Percentiles rank a stretch among this genome's conserved stretches.
Conservation (phyloP, 805 yeast genomes). For the Lipomyces yamanashiensis region DNA sequence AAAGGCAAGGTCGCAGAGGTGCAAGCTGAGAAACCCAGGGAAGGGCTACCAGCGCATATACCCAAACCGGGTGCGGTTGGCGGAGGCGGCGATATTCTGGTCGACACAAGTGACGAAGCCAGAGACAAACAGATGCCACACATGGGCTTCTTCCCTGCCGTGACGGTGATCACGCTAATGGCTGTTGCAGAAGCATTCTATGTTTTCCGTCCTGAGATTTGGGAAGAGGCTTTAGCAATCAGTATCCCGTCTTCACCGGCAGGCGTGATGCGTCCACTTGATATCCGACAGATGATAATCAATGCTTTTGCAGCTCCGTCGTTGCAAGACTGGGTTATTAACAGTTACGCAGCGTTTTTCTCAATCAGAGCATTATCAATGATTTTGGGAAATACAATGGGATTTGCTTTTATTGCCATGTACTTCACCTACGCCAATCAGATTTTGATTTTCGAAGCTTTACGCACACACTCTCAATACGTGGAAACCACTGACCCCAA, state of each 20-base stretch:
- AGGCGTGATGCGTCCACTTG: constrained; percentile 5
- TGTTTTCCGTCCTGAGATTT: constrained; percentile 13
- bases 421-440: constrained; percentile 22
- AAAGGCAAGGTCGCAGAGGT: not conserved
- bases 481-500: constrained; percentile 14
- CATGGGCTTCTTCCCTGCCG: constrained; percentile 10
- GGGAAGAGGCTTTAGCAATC: constrained; percentile 12
- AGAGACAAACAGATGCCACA: constrained; percentile 9
- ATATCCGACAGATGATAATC: constrained; percentile 7
- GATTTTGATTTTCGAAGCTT: constrained; percentile 19
- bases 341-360: constrained; percentile 22
- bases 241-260: constrained; percentile 6
- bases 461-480: not conserved
- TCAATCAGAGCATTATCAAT: constrained; percentile 21
- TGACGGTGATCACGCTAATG: constrained; percentile 3
- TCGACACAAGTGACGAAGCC: constrained; percentile 10
- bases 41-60: not conserved
- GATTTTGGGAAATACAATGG: constrained; percentile 18
- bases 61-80: constrained; percentile 9
- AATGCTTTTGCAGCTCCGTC: constrained; percentile 24
- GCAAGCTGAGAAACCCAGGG: not conserved
- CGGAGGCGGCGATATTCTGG: constrained; percentile 17
- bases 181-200: constrained; percentile 11
- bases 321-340: constrained; percentile 17
- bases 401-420: constrained; percentile 14